These are phyloP conservation scores for Cyberlindnera veronae DNA, from an alignment of 805 yeast genomes.

Conservation along the genomic window DNA sequence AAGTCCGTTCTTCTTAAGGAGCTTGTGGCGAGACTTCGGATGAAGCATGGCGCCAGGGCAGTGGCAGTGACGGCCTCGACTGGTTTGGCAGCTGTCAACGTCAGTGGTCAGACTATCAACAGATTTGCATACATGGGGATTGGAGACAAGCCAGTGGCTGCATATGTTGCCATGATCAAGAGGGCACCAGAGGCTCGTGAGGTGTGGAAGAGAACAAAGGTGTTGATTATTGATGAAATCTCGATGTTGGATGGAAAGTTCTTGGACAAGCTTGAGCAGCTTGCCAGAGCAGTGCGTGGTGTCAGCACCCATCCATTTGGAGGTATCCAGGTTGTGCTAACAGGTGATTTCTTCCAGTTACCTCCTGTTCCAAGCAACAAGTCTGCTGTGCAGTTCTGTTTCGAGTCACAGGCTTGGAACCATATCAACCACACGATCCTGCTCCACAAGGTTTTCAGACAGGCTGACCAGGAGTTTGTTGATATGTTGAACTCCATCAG, in stretches of 20 bases:
- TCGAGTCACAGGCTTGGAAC: slow-evolving; percentile 72
- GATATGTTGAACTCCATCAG: slow-evolving; percentile 79
- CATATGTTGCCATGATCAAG: slow-evolving; percentile 39
- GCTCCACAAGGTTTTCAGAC: slow-evolving; percentile 81
- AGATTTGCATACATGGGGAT: slow-evolving; percentile 84
- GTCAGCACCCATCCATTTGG: slow-evolving; percentile 71
- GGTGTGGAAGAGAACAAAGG: slow-evolving; percentile 67
- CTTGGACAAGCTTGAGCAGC: slow-evolving; percentile 66
- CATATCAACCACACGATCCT: slow-evolving; percentile 64
- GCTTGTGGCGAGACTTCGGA: slow-evolving; percentile 52
- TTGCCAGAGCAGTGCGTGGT: slow-evolving; percentile 55
- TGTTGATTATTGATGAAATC: slow-evolving; percentile 84
- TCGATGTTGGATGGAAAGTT: slow-evolving; percentile 88
- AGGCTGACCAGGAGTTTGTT: slow-evolving; percentile 75
- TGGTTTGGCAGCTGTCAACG: slow-evolving; percentile 91
- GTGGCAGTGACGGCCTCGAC: slow-evolving; percentile 95
- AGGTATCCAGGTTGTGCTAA: slow-evolving; percentile 82
- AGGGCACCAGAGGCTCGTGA: slow-evolving; percentile 39
- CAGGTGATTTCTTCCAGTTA: slow-evolving; percentile 95
- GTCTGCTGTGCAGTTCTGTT: slow-evolving; percentile 54
- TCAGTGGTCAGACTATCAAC: slow-evolving; percentile 88
- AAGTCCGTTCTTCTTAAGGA: slow-evolving; percentile 67
- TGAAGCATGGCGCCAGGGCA: slow-evolving; percentile 36
- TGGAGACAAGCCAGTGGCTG: slow-evolving; percentile 46
- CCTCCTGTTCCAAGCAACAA: slow-evolving; percentile 70